Conservation (phyloP, 352 stramenopile genomes). For the Globisporangium middletonii region DNA sequence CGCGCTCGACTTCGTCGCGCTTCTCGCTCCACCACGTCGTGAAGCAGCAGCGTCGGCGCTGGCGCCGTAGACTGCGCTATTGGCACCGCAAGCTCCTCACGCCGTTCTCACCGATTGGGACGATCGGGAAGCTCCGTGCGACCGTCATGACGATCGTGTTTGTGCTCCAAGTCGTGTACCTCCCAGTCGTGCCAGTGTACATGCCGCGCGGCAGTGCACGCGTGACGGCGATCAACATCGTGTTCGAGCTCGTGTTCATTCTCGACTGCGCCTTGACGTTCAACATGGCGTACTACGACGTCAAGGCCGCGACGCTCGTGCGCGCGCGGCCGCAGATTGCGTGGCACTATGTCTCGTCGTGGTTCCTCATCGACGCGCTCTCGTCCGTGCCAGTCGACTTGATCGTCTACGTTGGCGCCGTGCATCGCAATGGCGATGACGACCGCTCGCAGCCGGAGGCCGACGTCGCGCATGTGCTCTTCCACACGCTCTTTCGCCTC, state of each 20-base stretch:
- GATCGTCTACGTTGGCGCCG: neutral
- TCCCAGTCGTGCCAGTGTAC: constrained; percentile 4
- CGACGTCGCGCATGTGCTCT: neutral
- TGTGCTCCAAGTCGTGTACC: constrained; percentile 6
- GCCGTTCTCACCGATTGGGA: constrained; percentile 1
- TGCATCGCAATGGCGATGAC: neutral
- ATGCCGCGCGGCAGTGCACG: neutral
- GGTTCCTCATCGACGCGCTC: constrained; percentile 5
- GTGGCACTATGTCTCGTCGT: constrained; percentile 3
- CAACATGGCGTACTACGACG: constrained; percentile 9
- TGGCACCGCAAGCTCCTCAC: neutral
- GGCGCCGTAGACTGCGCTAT: neutral
- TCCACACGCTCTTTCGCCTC: constrained; percentile 6
- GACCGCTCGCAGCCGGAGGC: neutral
- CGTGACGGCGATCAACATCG: constrained; percentile 5
- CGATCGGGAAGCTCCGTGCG: neutral
- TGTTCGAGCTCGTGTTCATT: constrained; percentile 7
- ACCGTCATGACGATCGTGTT: constrained; percentile 3
- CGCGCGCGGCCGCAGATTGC: constrained; percentile 2
- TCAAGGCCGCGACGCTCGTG: constrained; percentile 1
- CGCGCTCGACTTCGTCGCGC: neutral
- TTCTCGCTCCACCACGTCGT: neutral
- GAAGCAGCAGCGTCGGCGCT: neutral
- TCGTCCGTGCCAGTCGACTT: constrained; percentile 5
- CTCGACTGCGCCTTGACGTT: constrained; percentile 4